A percentile compares a stretch with the other conserved stretches of the same genome.
These are phyloP conservation scores for Talaromyces marneffei DNA, from an alignment of 2,329 filamentous ascomycete genomes.

Conservation along the genomic window DNA sequence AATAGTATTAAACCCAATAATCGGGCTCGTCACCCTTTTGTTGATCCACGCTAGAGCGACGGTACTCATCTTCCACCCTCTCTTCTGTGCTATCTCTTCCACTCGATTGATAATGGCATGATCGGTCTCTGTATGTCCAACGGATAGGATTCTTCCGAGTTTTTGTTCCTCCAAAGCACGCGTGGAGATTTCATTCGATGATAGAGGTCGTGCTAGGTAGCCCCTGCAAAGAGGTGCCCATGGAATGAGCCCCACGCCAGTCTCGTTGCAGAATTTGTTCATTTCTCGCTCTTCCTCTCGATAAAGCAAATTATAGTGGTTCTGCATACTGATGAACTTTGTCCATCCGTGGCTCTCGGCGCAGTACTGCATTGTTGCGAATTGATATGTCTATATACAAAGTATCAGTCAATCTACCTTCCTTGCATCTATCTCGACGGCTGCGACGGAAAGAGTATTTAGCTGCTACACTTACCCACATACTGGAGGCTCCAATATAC, in stretches of 20 bases:
- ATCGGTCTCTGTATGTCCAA: neutral
- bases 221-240: slow-evolving; percentile 21
- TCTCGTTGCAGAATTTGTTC: slow-evolving; percentile 45
- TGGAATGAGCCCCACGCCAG: slow-evolving; percentile 42
- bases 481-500: slow-evolving; percentile 36
- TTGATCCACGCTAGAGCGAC: slow-evolving; percentile 39
- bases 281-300: slow-evolving; percentile 56
- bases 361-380: slow-evolving; percentile 48
- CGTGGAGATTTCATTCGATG: neutral
- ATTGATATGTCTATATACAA: slow-evolving; percentile 11
- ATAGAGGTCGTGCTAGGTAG: slow-evolving; percentile 19
- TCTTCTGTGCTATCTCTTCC: slow-evolving; percentile 43
- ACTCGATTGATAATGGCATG: slow-evolving; percentile 41
- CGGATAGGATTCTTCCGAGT: neutral
- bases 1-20: slow-evolving; percentile 47
- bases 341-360: slow-evolving; percentile 40
- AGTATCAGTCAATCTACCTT: neutral
- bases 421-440: neutral
- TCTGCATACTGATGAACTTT: slow-evolving; percentile 54
- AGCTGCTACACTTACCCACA: slow-evolving; percentile 20
- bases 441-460: neutral
- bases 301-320: slow-evolving; percentile 52
- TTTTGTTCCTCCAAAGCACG: neutral
- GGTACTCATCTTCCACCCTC: slow-evolving; percentile 34
- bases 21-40: slow-evolving; percentile 42